Evolutionary conservation across 257 asterid species (phyloP).

Genomic region (Plantago elongata): DNA sequence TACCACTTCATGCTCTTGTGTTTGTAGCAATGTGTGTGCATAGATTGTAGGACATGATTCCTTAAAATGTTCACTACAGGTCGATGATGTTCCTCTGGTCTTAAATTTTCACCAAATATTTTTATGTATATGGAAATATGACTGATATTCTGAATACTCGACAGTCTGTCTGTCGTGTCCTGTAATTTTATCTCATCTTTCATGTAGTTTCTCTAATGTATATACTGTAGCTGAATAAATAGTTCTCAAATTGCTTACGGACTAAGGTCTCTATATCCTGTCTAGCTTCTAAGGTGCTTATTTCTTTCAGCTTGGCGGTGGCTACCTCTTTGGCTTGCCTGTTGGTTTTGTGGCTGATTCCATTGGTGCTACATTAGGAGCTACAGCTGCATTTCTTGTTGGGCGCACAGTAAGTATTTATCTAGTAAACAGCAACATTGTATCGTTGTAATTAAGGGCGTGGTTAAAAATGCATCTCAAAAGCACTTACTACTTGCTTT

Average conservation of each 20-base stretch:
- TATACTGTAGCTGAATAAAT: no score
- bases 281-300: neutral
- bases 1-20: no score
- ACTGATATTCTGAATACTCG: neutral
- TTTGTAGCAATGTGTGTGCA: no score
- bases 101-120: no score
- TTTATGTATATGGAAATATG: no score
- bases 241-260: neutral
- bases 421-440: constrained; percentile 1
- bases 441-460: constrained; percentile 2
- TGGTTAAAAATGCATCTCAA: neutral
- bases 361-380: constrained; percentile 89
- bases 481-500: no score
- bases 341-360: constrained; percentile 95
- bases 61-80: no score
- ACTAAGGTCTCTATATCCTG: constrained; percentile 2
- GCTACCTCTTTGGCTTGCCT: constrained; percentile 97
- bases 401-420: constrained; percentile 79
- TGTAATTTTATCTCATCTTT: constrained; percentile 10
- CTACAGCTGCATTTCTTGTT: constrained; percentile 92
- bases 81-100: no score
- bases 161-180: no score
- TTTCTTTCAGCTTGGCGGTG: constrained; percentile 88
- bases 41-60: no score
- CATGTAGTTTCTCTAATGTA: constrained; percentile 3